phyloP scores from a whole-genome alignment of 1,284 basidiomycete genomes.

The Butyriboletus appendiculatus region DNA sequence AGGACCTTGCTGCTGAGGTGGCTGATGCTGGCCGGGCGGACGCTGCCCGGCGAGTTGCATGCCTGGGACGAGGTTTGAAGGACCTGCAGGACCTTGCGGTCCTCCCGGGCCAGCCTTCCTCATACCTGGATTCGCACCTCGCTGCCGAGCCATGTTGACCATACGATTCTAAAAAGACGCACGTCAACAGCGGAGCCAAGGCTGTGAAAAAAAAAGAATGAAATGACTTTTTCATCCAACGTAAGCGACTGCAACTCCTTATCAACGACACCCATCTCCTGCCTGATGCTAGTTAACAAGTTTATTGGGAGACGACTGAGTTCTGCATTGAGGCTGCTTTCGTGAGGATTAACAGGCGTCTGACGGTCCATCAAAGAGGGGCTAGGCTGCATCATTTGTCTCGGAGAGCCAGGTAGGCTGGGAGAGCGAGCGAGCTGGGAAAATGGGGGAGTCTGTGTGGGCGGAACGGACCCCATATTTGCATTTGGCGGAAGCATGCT shows the following conservation, averaged over 20 bases:
- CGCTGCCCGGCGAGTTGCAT: constrained; percentile 31
- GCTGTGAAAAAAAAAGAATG: constrained; percentile 7
- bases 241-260: constrained; percentile 50
- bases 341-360: constrained; percentile 33
- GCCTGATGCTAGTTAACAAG: constrained; percentile 40
- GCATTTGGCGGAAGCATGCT: constrained; percentile 50
- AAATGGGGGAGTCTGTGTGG: constrained; percentile 41
- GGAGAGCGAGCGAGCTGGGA: constrained; percentile 49
- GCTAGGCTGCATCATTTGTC: constrained; percentile 51
- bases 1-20: constrained; percentile 5
- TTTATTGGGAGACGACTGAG: constrained; percentile 38
- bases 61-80: constrained; percentile 34
- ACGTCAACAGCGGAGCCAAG: constrained; percentile 11
- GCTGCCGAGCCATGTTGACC: constrained; percentile 30
- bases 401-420: constrained; percentile 57
- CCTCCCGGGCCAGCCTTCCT: constrained; percentile 37
- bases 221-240: constrained; percentile 56
- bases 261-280: constrained; percentile 48
- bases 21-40: constrained; percentile 30
- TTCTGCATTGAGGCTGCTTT: constrained; percentile 37
- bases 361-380: constrained; percentile 54
- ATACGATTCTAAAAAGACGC: constrained; percentile 40
- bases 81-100: constrained; percentile 38
- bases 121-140: constrained; percentile 16
- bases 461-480: constrained; percentile 39